Base-by-base conservation (phyloP, 257 asterid species). In the Gentiana dahurica region DNA sequence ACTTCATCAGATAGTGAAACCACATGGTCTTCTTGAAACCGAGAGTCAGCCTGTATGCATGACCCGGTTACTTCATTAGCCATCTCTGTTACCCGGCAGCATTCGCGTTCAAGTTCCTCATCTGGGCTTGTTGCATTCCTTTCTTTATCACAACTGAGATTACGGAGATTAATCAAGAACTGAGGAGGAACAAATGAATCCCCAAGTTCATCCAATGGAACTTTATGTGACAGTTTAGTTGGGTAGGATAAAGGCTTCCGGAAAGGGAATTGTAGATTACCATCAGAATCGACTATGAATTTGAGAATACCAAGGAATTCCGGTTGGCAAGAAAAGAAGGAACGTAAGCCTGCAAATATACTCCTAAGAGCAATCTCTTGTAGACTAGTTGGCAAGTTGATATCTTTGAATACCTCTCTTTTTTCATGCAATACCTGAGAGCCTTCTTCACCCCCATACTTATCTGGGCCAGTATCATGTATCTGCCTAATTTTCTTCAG, bases 1-100 rank as follows among this genome's bases (percentile, higher is more conserved):
- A 63, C 66, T 68, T 80, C 88, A 70, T 77, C 85, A 24, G 75
- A 82, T 38, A 86, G 89, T 56, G 89, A 81, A 65, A 86, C 75
- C 44, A 49, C 58, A 62, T 68, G 64, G 39, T 45, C 80, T 50
- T 69, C 74, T 54, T 36, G 67, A 51, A 57, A 53, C 63, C 67
- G 61, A 50, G 66, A 43, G 51, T 63, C 73, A 53, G 73, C 59
- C 44, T 68, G 57, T 24, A 33, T 8, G 52, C 11, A 51, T 4
- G 60, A 58, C 54, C 67, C 52, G 10, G 53, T 55, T 9, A 73
- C 53, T 66, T 77, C 76, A 68, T 47, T 38, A 36, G 80, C 88
- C 37, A 33, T 76, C 66, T 79, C 76, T 66, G 64, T 54, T 36
- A 79, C 79, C 57, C 70, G 72, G 59, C 68, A 79, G 60, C 94